Evolutionary conservation across 441 rosid genomes (phyloP), one percentile per base, ranked within the genome.

Genomic region (Gossypium schwendimanii): DNA sequence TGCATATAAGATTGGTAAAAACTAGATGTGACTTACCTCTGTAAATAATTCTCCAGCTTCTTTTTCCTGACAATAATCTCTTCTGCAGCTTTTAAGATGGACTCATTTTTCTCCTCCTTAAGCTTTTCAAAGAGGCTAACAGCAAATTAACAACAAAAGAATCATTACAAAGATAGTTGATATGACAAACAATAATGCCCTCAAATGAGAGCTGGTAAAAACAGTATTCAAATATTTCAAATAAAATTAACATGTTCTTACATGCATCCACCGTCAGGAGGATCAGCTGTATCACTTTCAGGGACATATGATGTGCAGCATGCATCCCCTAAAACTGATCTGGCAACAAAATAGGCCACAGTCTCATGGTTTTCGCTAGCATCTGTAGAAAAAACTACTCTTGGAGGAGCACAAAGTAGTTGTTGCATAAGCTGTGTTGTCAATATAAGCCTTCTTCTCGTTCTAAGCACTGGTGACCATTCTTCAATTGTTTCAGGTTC

Each of bases 401-500:
- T 81, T n/a, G 79, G 80, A 49, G 94, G 86, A 74, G 96, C 84
- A 26, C 33, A 67, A 72, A 95, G 81, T 49, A 92, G 76, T 72
- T 87, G 89, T 86, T 95, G 98, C 85, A 87, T 84, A 67, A 95
- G 96, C 72, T 90, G 93, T 23, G 87, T 84, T 14, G 94, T 85
- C 80, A 82, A 75, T 55, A 91, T 72, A 73, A 89, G 85, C 78
- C 98, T 93, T 86, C 88, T 84, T 87, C 84, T 95, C 60, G 92
- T 78, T 78, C 85, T 85, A 58, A 81, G 65, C 54, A 70, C 39
- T 3, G 82, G 82, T 28, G 66, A 68, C 23, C 71, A 76, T 77
- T 89, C 91, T 69, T 80, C 90, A 69, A 80, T 55, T 41, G 69
- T 63, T 54, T 89, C 87, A 77, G 69, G 67, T 65, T 81, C 90